Base-by-base conservation (phyloP, 2,329 filamentous ascomycete species). In the Aspergillus sp. region DNA sequence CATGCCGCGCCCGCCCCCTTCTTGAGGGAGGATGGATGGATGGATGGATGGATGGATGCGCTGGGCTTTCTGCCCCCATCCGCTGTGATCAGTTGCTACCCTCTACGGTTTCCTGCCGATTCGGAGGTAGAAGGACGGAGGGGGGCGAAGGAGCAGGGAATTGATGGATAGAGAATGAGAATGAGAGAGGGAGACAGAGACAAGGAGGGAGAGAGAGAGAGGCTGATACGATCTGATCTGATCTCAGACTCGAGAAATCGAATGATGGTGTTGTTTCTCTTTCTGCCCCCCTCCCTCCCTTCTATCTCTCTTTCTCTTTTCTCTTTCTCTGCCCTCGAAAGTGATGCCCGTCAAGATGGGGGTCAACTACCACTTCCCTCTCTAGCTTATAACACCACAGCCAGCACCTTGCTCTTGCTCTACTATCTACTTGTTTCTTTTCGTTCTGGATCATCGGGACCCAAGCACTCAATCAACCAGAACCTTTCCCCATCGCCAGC, bases 51-150 rank as follows among this genome's bases (percentile, higher is more conserved):
- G 25, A 28, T 28, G 32, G 47, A 30, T 28, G 25, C 25, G 47
- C 47, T 50, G 47, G 23, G 25, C 15, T 50, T 50, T 50, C 47
- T 50, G 47, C 47, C 47, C 47, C 47, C 47, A 50, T 50, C 47
- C 47, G 47, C 47, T 7, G 17, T 21, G 39, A n/a, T 28, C n/a
- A 28, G 10, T 15, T 3, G 2, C 25, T 17, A 50, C 47, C n/a
- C 3, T 30, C 25, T 30, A 50, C 47, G 47, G 47, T 17, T 17
- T 50, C 15, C 45, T 49, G 21, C 45, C 45, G 23, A 25, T 12
- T 25, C 47, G 23, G 25, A 50, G 28, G 25, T 28, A 28, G 17
- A 9, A 4, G n/a, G 41, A 45, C 15, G 17, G 39, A 17, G 39
- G 17, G n/a, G 17, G 39, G 39, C 15, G 39, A 43, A n/a, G 17